Evolutionary conservation across 1,284 basidiomycete genomes (phyloP).

Genomic region (Cryptococcus sp.): DNA sequence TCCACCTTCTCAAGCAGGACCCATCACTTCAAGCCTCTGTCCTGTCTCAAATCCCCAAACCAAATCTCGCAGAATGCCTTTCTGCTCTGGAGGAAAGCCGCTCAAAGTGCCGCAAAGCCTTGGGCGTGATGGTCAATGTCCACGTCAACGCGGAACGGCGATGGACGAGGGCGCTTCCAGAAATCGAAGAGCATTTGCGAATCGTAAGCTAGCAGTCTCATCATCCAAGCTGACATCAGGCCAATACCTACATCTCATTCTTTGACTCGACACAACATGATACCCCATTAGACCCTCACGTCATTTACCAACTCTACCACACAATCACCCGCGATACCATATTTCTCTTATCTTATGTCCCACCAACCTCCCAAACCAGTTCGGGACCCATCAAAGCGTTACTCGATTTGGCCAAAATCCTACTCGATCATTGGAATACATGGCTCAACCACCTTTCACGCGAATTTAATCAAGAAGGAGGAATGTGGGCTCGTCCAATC

Average conservation of each 20-base stretch:
- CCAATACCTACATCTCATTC: conserved; percentile 39
- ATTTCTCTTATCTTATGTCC: conserved; percentile 28
- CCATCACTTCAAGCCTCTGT: conserved; percentile 27
- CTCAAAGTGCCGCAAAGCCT: conserved; percentile 9
- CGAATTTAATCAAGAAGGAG: conserved; percentile 40
- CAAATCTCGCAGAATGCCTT: conserved; percentile 33
- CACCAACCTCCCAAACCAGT: conserved; percentile 12
- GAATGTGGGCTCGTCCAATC: conserved; percentile 36
- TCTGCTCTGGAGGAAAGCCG: conserved; percentile 26
- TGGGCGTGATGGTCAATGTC: conserved; percentile 1
- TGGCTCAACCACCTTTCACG: conserved; percentile 30
- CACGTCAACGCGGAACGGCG: conserved; percentile 2
- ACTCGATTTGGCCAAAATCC: conserved; percentile 29
- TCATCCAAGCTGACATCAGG: conserved; percentile 10
- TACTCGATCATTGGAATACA: conserved; percentile 28
- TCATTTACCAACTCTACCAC: conserved; percentile 33
- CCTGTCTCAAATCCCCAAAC: conserved; percentile 32
- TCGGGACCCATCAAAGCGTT: conserved; percentile 14
- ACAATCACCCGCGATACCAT: conserved; percentile 25
- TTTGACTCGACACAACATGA: conserved; percentile 15
- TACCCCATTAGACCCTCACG: conserved; percentile 18
- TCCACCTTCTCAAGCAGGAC: conserved; percentile 31
- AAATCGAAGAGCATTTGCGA: conserved; percentile 24
- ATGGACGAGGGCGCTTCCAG: conserved; percentile 25
- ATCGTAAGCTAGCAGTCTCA: conserved; percentile 20